Conservation (phyloP, 805 yeast genomes). For the Lachancea nothofagi region DNA sequence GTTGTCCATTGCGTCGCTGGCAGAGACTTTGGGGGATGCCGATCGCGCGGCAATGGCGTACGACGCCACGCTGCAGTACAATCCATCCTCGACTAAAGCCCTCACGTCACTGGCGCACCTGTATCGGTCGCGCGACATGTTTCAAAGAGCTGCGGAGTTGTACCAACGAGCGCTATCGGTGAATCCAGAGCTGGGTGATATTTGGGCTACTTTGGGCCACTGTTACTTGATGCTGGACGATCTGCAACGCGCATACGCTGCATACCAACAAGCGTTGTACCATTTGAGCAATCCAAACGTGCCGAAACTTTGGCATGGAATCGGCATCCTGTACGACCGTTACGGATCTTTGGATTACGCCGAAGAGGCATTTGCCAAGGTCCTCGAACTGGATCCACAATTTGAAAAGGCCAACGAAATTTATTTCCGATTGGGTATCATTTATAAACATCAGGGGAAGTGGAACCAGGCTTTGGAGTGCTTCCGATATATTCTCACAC, state of each 20-base stretch:
- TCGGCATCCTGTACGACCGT: slow-evolving; percentile 92
- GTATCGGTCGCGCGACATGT: slow-evolving; percentile 83
- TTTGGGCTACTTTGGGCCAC: slow-evolving; percentile 96
- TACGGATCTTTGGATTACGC: slow-evolving; percentile 96
- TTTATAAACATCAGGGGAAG: slow-evolving; percentile 91
- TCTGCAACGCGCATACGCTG: slow-evolving; percentile 88
- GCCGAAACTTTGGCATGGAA: slow-evolving; percentile 98
- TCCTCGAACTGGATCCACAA: slow-evolving; percentile 89
- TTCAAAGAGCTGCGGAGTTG: slow-evolving; percentile 89
- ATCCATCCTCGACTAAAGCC: slow-evolving; percentile 81
- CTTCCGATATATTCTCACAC: slow-evolving; percentile 81
- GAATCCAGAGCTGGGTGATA: slow-evolving; percentile 86
- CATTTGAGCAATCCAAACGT: slow-evolving; percentile 90
- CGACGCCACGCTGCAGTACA: slow-evolving; percentile 79
- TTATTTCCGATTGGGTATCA: slow-evolving; percentile 92
- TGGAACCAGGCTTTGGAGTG: slow-evolving; percentile 85
- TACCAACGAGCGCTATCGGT: slow-evolving; percentile 81
- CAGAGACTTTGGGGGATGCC: slow-evolving; percentile 82
- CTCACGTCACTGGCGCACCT: slow-evolving; percentile 81
- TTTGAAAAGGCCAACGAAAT: slow-evolving; percentile 96
- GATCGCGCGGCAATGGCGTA: slow-evolving; percentile 86
- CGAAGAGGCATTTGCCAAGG: slow-evolving; percentile 96
- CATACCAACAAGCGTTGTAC: slow-evolving; percentile 92
- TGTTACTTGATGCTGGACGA: slow-evolving; percentile 97
- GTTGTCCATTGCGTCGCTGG: slow-evolving; percentile 83